These are phyloP conservation scores for Paracorniculantispora psalliotae DNA, from an alignment of 2,329 filamentous ascomycete species.

Conservation along the genomic window DNA sequence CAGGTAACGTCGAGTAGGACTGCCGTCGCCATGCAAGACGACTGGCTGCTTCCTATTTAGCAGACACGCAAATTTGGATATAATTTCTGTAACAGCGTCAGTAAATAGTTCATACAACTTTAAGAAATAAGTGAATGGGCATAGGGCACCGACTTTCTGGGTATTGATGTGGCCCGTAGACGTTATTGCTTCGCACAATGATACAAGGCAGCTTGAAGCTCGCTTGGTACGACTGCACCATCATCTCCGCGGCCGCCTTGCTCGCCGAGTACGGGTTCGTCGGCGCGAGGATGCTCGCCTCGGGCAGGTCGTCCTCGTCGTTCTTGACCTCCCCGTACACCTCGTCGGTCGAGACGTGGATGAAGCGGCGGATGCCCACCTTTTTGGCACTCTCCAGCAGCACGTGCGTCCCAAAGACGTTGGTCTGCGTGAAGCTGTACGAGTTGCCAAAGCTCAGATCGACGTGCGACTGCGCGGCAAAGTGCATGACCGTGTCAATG, in stretches of 20 bases:
- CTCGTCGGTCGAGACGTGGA: conserved; percentile 81
- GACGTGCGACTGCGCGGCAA: conserved; percentile 81
- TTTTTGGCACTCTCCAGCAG: conserved; percentile 72
- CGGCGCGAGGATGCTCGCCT: conserved; percentile 69
- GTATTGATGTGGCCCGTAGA: conserved; percentile 80
- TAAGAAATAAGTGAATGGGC: too few relatives aligned
- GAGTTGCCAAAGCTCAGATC: conserved; percentile 80
- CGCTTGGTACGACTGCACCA: conserved; percentile 81
- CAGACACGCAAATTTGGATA: conserved; percentile 74
- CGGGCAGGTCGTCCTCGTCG: conserved; percentile 65
- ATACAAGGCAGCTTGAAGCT: conserved; percentile 77
- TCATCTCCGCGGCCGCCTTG: conserved; percentile 79
- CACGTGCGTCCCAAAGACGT: conserved; percentile 80
- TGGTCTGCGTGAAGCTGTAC: conserved; percentile 74
- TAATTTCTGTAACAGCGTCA: conserved; percentile 58
- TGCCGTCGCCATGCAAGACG: conserved; percentile 71
- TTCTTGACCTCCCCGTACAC: conserved; percentile 77
- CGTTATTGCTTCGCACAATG: conserved; percentile 78
- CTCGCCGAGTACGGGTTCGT: conserved; percentile 79
- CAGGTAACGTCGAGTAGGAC: conserved; percentile 68
- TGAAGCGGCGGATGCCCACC: conserved; percentile 65
- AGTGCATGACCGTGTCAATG: conserved; percentile 78
- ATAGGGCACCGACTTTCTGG: conserved; percentile 62
- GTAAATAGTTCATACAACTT: not conserved
- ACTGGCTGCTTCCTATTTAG: conserved; percentile 62